Base-by-base conservation (phyloP, 2,329 filamentous ascomycete genomes). In the Trichoderma cornu-damae region DNA sequence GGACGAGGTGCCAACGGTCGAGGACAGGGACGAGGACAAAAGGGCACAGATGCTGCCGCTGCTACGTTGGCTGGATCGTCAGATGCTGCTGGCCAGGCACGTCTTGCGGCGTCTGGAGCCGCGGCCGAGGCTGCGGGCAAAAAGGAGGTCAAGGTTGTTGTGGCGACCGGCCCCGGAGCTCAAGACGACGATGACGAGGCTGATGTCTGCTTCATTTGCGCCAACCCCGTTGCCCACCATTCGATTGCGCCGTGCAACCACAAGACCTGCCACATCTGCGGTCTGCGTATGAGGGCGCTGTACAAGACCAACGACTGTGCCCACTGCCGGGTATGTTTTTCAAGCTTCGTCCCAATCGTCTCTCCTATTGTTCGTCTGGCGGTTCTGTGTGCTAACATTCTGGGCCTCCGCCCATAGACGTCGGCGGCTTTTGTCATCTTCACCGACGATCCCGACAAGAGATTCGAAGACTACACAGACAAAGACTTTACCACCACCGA, bases 241-340 rank as follows among this genome's bases (percentile, higher is more conserved):
- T 88, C 92, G 8, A 85, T 99, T 62, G 86, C 92, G 30, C 93
- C 94, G 18, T 99, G 94, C 75, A 97, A 96, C 72, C 94, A 99
- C 74, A 83, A 89, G 58, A 96, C 93, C 48, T 99, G 94, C 70
- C 94, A 99, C 74, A 96, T 97, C 63, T 99, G 94, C 72, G 87
- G 91, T 8, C 76, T 99, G 64, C 84, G 94, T 59, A 84, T 97
- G 83, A 84, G 94, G 65, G 94, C 93, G 1, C 77, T 99, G 43
- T 99, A 97, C 75, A 97, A 96, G 77, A 95, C 86, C 60, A 96
- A 96, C 72, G 89, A 92, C 62, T 99, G 94, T 73, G 89, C 92
- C n/a, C 92, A 97, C 72, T 99, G 94, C 70, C 81, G 94, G 68
- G 89, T 92, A 79, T 65, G 87, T 77, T 26, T 42, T 32, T 14